phyloP scores from a whole-genome alignment of 768 basidiomycete species.

The Suillus fuscotomentosus region DNA sequence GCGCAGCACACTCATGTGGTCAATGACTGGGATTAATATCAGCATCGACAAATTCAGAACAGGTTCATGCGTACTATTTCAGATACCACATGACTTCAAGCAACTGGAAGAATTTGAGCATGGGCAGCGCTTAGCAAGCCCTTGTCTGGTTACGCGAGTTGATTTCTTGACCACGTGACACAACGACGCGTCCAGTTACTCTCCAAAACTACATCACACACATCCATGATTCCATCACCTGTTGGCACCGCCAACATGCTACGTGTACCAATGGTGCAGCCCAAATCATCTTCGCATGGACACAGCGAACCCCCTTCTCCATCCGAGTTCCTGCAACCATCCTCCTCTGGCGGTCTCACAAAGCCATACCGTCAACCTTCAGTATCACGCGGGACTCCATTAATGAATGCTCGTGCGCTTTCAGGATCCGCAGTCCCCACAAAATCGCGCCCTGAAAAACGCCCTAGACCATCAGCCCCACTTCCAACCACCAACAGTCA shows the following conservation, averaged over 20 bases:
- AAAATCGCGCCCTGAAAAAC: background rate
- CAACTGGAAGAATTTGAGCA: too few relatives aligned
- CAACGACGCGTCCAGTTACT: background rate
- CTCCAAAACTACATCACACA: background rate
- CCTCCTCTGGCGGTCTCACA: background rate
- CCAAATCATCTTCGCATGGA: background rate
- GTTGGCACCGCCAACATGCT: background rate
- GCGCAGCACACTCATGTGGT: background rate
- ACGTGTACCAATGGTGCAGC: background rate
- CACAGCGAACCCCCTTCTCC: background rate
- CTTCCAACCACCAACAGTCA: background rate
- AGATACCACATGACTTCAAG: background rate
- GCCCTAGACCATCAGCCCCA: background rate
- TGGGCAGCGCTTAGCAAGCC: too few relatives aligned
- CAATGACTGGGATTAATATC: background rate
- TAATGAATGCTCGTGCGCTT: background rate
- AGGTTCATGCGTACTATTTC: background rate
- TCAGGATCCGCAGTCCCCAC: background rate
- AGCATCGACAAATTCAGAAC: background rate
- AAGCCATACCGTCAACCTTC: background rate
- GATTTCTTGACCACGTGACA: constrained; percentile 28
- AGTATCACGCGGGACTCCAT: background rate
- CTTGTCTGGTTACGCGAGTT: constrained; percentile 1
- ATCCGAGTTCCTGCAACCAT: background rate
- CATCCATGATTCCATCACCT: background rate